Percentiles rank a stretch among this genome's conserved stretches.
phyloP scores from a whole-genome alignment of 345 rosid species.

The Physaria fendleri region DNA sequence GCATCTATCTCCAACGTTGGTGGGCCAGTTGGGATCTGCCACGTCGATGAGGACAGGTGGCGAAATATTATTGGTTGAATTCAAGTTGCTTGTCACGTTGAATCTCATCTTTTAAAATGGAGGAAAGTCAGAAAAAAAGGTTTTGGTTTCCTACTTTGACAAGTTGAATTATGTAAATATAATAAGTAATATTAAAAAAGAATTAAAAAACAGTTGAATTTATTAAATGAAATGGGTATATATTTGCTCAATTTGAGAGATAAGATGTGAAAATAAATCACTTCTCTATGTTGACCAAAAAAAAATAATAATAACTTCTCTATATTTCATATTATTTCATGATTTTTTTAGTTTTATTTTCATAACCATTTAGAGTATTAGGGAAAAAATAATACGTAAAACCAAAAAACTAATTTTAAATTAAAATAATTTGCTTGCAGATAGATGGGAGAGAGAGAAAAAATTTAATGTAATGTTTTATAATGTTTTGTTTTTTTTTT shows the following conservation, averaged over 20 bases:
- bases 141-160: background rate
- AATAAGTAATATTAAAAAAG: background rate
- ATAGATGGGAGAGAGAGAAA: no score
- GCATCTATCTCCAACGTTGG: background rate
- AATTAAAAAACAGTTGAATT: background rate
- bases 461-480: no score
- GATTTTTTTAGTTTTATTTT: no score
- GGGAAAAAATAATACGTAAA: no score
- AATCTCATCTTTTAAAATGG: slow-evolving; percentile 1
- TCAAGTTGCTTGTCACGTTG: background rate
- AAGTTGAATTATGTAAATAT: background rate
- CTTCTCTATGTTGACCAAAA: no score
- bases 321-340: no score
- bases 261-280: background rate
- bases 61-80: background rate
- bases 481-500: no score
- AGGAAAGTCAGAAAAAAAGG: background rate
- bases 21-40: slow-evolving; percentile 15
- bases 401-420: no score
- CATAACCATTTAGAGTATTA: no score
- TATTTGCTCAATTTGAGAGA: background rate
- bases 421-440: no score
- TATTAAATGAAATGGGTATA: background rate
- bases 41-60: slow-evolving; percentile 25
- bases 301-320: background rate